phyloP scores from a whole-genome alignment of 192 early-diverging fungal genomes.

The Paraglomus occultum region DNA sequence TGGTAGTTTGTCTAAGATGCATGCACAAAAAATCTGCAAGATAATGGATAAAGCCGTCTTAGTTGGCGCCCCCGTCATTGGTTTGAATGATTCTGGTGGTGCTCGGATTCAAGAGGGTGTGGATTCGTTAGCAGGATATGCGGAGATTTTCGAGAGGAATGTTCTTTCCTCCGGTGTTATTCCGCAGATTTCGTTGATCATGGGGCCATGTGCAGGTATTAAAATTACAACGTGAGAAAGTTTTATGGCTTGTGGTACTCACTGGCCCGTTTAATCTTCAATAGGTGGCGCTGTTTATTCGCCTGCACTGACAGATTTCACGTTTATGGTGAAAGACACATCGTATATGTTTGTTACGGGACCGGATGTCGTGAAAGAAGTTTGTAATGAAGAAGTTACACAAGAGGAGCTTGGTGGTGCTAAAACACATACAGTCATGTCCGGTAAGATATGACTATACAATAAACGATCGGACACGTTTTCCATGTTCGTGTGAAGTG shows the following conservation, averaged over 20 bases:
- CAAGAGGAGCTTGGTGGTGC: conserved; percentile 96
- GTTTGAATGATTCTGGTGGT: conserved; percentile 95
- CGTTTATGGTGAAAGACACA: conserved; percentile 94
- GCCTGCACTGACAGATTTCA: conserved; percentile 95
- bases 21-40: conserved; percentile 92
- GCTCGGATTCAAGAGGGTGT: conserved; percentile 99
- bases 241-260: background rate
- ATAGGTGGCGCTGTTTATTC: conserved; percentile 91
- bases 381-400: conserved; percentile 92
- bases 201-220: conserved; percentile 93
- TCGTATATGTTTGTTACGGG: conserved; percentile 97
- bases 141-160: conserved; percentile 93
- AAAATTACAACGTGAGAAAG: background rate
- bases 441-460: conserved; percentile 48
- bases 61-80: conserved; percentile 93
- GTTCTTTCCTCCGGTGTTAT: conserved; percentile 91
- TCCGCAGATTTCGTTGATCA: conserved; percentile 94
- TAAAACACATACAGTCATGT: conserved; percentile 82
- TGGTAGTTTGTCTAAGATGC: conserved; percentile 82
- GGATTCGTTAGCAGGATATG: conserved; percentile 92
- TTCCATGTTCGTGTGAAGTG: background rate
- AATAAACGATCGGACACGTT: no score
- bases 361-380: conserved; percentile 94
- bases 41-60: conserved; percentile 91
- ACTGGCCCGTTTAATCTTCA: background rate